Conservation (phyloP, 2,329 filamentous ascomycete species). For the Elsinoe necatrix region DNA sequence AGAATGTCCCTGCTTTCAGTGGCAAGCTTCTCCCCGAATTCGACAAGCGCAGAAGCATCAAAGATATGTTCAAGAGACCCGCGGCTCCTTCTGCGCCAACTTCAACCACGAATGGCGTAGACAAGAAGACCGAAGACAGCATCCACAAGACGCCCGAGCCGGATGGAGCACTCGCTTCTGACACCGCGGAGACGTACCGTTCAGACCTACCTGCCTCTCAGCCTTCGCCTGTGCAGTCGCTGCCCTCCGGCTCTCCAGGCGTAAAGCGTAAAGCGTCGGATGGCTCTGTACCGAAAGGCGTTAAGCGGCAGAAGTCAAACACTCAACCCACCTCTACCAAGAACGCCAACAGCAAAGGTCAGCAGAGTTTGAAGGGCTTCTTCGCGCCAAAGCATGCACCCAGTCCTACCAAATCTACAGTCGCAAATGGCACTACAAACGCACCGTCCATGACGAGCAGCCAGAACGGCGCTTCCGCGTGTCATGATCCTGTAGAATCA, state of each 20-base stretch:
- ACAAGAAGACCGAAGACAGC: neutral
- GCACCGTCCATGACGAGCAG: neutral
- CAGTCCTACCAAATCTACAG: neutral
- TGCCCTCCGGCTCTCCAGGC: neutral
- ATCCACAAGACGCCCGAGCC: neutral
- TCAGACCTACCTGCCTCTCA: neutral
- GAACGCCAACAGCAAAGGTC: constrained; percentile 37
- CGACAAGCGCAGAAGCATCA: constrained; percentile 72
- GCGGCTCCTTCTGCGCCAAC: neutral
- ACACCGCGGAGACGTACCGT: neutral
- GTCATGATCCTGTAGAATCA: neutral
- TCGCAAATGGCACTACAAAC: neutral
- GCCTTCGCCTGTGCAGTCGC: neutral
- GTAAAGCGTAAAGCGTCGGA: constrained; percentile 31
- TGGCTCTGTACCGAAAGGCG: constrained; percentile 24
- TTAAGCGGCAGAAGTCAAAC: constrained; percentile 46
- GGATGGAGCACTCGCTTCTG: too few relatives aligned
- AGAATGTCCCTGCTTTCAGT: constrained; percentile 64
- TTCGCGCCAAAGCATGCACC: constrained; percentile 53
- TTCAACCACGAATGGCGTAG: neutral
- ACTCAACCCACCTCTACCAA: constrained; percentile 22
- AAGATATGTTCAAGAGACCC: constrained; percentile 75
- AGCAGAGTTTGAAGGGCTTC: constrained; percentile 66
- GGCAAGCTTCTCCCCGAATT: constrained; percentile 84
- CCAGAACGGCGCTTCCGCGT: neutral